Evolutionary conservation across 306 rosid genomes (phyloP).

Genomic region (Pterocarpus macrocarpus): DNA sequence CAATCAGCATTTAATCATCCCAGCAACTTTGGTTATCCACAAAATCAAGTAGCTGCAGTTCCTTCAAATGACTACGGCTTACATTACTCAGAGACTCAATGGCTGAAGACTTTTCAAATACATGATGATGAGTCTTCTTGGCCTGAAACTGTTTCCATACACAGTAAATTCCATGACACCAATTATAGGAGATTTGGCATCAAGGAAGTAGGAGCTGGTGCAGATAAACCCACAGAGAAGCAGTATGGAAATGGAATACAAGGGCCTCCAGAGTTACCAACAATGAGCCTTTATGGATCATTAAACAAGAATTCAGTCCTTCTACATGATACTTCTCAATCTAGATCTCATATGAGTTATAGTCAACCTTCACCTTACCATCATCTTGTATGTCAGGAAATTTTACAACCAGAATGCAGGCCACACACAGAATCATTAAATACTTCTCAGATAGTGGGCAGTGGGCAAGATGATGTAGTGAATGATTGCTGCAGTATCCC

Average conservation of each 20-base stretch:
- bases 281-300: constrained; percentile 51
- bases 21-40: constrained; percentile 54
- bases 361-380: constrained; percentile 47
- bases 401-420: constrained; percentile 49
- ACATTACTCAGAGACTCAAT: constrained; percentile 50
- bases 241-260: constrained; percentile 48
- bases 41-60: constrained; percentile 50
- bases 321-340: constrained; percentile 48
- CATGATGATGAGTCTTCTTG: constrained; percentile 64
- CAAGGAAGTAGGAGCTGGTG: constrained; percentile 46
- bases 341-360: constrained; percentile 41
- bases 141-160: constrained; percentile 55
- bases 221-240: constrained; percentile 45
- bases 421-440: constrained; percentile 47
- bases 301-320: constrained; percentile 50
- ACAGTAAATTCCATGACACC: constrained; percentile 47
- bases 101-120: constrained; percentile 54
- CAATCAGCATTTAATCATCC: constrained; percentile 52
- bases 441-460: constrained; percentile 42
- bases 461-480: constrained; percentile 46
- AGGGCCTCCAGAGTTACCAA: constrained; percentile 52
- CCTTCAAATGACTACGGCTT: constrained; percentile 54
- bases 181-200: constrained; percentile 49
- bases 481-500: constrained; percentile 46
- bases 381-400: constrained; percentile 49